Conservation (phyloP, 2,329 filamentous ascomycete genomes). For the Cladosporium sp. region DNA sequence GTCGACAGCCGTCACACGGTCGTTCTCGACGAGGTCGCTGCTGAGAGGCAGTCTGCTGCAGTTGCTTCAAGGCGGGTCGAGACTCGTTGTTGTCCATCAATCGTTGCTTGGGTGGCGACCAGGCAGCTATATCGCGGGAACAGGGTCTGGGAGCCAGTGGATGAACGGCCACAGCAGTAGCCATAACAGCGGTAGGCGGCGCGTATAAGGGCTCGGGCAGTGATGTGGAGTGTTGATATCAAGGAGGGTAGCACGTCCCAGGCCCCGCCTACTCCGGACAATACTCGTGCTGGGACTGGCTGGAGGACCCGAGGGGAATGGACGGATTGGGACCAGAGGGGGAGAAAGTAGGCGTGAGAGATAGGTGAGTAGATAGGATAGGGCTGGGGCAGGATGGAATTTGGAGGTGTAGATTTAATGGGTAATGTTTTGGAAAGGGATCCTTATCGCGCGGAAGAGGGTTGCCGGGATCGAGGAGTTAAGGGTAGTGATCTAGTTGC, state of each 20-base stretch:
- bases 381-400: conserved; percentile 11
- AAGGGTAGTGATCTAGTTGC: conserved; percentile 16
- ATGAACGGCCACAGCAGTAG: conserved; percentile 46
- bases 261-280: conserved; percentile 13
- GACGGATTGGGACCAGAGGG: conserved; percentile 2
- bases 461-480: conserved; percentile 1
- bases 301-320: not conserved
- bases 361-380: conserved; percentile 12
- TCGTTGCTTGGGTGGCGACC: conserved; percentile 37
- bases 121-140: conserved; percentile 43
- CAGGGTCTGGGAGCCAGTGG: conserved; percentile 43
- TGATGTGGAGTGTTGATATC: conserved; percentile 19
- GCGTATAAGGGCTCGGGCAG: conserved; percentile 14
- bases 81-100: conserved; percentile 42
- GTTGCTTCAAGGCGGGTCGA: conserved; percentile 32
- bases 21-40: conserved; percentile 26
- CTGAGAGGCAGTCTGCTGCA: conserved; percentile 24
- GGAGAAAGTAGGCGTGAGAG: conserved; percentile 11
- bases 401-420: conserved; percentile 11
- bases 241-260: conserved; percentile 14
- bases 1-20: conserved; percentile 69
- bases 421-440: conserved; percentile 14
- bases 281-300: conserved; percentile 14
- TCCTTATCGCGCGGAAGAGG: not conserved
- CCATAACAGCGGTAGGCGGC: conserved; percentile 33